phyloP scores from a whole-genome alignment of 768 basidiomycete genomes.

The Podaxis sp. region DNA sequence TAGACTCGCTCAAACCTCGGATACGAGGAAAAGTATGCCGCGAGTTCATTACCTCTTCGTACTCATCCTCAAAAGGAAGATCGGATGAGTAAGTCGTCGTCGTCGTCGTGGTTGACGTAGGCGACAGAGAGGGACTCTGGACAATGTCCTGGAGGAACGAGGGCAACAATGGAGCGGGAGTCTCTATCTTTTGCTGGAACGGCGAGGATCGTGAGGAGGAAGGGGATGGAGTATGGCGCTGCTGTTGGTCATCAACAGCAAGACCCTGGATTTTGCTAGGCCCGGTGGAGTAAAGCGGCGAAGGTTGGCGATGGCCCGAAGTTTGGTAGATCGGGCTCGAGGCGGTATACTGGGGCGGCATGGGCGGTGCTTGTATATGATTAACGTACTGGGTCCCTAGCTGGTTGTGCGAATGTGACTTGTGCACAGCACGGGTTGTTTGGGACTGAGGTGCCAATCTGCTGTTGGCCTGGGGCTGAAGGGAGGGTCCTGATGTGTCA shows the following conservation, averaged over 20 bases:
- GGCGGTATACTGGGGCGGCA: conserved; percentile 19
- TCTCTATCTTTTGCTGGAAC: conserved; percentile 28
- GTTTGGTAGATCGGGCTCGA: conserved; percentile 72
- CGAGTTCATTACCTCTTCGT: conserved; percentile 34
- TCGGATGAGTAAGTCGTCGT: conserved; percentile 67
- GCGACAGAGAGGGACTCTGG: conserved; percentile 63
- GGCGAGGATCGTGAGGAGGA: conserved; percentile 7
- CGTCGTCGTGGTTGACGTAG: conserved; percentile 41
- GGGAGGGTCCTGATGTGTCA: conserved; percentile 30
- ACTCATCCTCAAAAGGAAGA: conserved; percentile 63
- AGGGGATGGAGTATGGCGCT: conserved; percentile 8
- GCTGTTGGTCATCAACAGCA: conserved; percentile 14
- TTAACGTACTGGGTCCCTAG: conserved; percentile 40
- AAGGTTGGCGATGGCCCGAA: conserved; percentile 42
- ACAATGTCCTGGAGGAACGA: conserved; percentile 77
- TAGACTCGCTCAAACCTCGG: conserved; percentile 24
- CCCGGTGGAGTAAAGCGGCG: conserved; percentile 36
- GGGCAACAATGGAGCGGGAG: conserved; percentile 60
- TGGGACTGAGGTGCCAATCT: conserved; percentile 1
- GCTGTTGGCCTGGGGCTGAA: conserved; percentile 11
- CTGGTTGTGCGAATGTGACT: conserved; percentile 52
- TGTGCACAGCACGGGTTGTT: conserved; percentile 36
- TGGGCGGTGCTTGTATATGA: conserved; percentile 15
- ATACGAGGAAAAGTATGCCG: conserved; percentile 27
- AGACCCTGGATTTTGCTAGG: conserved; percentile 15